These are phyloP conservation scores for Cyberlindnera saturnus DNA, from an alignment of 805 yeast genomes.

Conservation along the genomic window DNA sequence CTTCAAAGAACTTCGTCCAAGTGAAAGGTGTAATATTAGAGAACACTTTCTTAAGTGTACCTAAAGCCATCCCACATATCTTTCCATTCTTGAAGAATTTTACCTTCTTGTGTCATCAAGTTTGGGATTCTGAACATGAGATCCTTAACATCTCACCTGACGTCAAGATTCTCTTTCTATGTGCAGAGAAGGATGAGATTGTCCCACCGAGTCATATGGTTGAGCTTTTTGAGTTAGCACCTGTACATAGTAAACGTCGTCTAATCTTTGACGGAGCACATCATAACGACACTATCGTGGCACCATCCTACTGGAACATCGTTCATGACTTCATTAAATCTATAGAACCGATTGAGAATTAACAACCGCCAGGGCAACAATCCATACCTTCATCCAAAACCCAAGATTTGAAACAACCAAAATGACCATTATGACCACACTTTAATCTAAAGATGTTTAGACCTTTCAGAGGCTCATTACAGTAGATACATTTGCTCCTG, in stretches of 20 bases:
- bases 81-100: conserved; percentile 61
- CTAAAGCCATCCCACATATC: conserved; percentile 65
- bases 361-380: conserved; percentile 73
- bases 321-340: conserved; percentile 48
- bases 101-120: conserved; percentile 61
- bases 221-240: conserved; percentile 45
- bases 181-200: conserved; percentile 78
- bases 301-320: conserved; percentile 72
- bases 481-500: conserved; percentile 50
- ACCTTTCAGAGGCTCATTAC: conserved; percentile 74
- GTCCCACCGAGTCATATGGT: conserved; percentile 87
- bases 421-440: conserved; percentile 89
- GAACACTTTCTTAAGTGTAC: conserved; percentile 76
- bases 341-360: not conserved
- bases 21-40: conserved; percentile 71
- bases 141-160: conserved; percentile 43
- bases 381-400: conserved; percentile 53
- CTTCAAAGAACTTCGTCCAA: conserved; percentile 45
- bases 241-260: conserved; percentile 45
- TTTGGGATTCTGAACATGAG: conserved; percentile 72
- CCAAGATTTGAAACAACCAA: conserved; percentile 76
- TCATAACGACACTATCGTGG: conserved; percentile 81
- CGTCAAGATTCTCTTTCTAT: conserved; percentile 64
- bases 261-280: conserved; percentile 51
- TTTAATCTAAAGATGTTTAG: conserved; percentile 50